These are phyloP conservation scores for Podila horticola DNA, from an alignment of 192 early-diverging fungal genomes.

Conservation along the genomic window DNA sequence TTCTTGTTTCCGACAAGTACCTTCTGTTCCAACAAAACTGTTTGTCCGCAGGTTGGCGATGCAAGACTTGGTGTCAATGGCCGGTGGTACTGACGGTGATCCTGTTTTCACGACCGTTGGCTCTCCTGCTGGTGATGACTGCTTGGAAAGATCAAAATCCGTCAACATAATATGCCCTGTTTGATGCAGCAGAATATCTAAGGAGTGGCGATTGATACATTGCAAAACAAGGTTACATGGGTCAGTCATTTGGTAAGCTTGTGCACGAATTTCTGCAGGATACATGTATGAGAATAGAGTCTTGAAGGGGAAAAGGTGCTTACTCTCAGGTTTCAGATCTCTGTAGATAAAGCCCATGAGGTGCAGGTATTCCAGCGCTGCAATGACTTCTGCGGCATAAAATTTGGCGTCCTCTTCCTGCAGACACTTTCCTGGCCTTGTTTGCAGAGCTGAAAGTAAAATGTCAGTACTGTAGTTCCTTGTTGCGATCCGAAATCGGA, in stretches of 20 bases:
- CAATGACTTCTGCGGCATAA: slow-evolving; percentile 97
- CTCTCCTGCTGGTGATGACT: slow-evolving; percentile 83
- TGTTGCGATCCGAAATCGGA: no score
- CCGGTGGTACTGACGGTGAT: slow-evolving; percentile 65
- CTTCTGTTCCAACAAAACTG: slow-evolving; percentile 98
- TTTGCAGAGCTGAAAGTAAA: slow-evolving; percentile 75
- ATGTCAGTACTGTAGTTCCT: background rate
- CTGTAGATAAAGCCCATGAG: slow-evolving; percentile 97
- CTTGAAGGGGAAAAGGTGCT: slow-evolving; percentile 11
- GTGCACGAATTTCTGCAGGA: background rate
- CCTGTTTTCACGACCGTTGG: slow-evolving; percentile 71
- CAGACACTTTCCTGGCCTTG: slow-evolving; percentile 87
- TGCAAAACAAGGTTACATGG: no score
- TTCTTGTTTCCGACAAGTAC: slow-evolving; percentile 31
- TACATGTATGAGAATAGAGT: background rate
- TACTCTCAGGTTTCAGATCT: slow-evolving; percentile 98
- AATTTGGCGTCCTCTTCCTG: slow-evolving; percentile 92
- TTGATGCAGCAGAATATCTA: slow-evolving; percentile 90
- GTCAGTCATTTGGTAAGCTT: no score
- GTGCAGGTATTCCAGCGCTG: slow-evolving; percentile 96
- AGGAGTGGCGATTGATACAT: background rate
- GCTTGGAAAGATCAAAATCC: slow-evolving; percentile 99
- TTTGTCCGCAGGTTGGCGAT: slow-evolving; percentile 91
- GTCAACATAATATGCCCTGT: slow-evolving; percentile 97
- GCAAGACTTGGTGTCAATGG: slow-evolving; percentile 89